A percentile compares a stretch with the other conserved stretches of the same genome.
phyloP scores from a whole-genome alignment of 1,139 yeast genomes.

The Protomyces macrosporus region DNA sequence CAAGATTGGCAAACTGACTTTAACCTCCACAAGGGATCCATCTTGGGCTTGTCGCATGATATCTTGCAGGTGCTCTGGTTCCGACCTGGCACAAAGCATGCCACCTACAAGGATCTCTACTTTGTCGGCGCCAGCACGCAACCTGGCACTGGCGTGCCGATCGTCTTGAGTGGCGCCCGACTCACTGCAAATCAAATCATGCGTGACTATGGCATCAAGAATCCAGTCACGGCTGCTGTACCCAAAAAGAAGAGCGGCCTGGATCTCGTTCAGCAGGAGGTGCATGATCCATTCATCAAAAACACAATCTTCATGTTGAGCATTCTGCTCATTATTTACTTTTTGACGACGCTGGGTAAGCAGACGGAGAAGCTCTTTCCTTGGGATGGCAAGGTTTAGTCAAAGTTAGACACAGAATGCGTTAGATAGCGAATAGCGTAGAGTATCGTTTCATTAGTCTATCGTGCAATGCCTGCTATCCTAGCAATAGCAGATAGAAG shows the following conservation, averaged over 20 bases:
- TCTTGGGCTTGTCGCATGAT: conserved; percentile 26
- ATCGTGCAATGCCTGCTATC: conserved; percentile 36
- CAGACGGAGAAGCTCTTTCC: neutral
- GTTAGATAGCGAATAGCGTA: neutral
- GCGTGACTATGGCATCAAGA: conserved; percentile 8
- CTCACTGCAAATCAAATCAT: conserved; percentile 16
- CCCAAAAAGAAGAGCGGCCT: conserved; percentile 11
- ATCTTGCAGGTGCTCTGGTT: conserved; percentile 26
- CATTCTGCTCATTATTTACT: neutral
- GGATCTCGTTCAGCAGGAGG: conserved; percentile 3
- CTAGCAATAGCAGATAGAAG: conserved; percentile 66
- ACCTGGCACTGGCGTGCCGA: conserved; percentile 27
- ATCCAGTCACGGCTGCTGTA: conserved; percentile 7
- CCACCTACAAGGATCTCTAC: conserved; percentile 14
- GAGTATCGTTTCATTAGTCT: neutral
- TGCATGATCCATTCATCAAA: conserved; percentile 7
- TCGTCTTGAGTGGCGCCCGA: conserved; percentile 24
- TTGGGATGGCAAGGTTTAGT: neutral
- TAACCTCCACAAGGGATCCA: conserved; percentile 20
- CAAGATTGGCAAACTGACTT: conserved; percentile 23
- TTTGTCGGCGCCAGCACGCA: conserved; percentile 27
- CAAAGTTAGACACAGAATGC: neutral
- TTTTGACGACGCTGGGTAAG: neutral
- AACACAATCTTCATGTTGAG: conserved; percentile 7
- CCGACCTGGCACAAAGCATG: conserved; percentile 21